Base-by-base conservation (phyloP, 2,329 filamentous ascomycete species). In the Neoarthrinium moseri region DNA sequence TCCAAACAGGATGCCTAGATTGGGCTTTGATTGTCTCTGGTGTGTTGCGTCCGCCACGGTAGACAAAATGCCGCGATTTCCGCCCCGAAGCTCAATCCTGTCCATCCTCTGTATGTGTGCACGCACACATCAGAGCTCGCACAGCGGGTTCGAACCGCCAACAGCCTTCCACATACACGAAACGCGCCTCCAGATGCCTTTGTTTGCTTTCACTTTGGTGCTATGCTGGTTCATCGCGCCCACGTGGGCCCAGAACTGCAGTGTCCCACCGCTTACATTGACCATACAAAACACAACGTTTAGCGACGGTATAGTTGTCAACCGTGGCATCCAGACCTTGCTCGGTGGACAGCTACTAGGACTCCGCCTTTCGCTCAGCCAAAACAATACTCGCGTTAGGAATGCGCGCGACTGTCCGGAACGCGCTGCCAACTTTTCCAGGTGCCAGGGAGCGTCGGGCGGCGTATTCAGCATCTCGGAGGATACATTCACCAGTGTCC, bases 331-430 rank as follows among this genome's bases (percentile, higher is more conserved):
- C 29, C 29, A 43, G 32, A 27, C 30, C 11, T 12, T 33, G 21
- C 41, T 43, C 17, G 41, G 41, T 7, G 41, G 41, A 21, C 41
- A 43, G 21, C n/a, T 43, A 6, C 22, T 43, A 12, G 41, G 41
- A 24, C 29, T 43, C 11, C 41, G 41, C 18, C 20, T 43, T 11
- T 43, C 41, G 18, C 41, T 43, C 3, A 36, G 41, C 30, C 41
- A 43, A 26, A 43, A 43, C 32, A 43, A 43, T 17, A 43, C 41
- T 15, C 41, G 41, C n/a, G 41, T 43, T 10, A 20, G 41, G 13
- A 43, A 43, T 23, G 29, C 41, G n/a, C 29, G 41, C 13, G 41
- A 43, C 21, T 43, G 41, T 23, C 29, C 41, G 12, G 21, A 10
- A 4, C 22, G 23, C 32, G 21, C 30, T 12, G 41, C 41, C 15